Base-by-base conservation (phyloP, 139 green algal species). In the Haematococcus lacustris region DNA sequence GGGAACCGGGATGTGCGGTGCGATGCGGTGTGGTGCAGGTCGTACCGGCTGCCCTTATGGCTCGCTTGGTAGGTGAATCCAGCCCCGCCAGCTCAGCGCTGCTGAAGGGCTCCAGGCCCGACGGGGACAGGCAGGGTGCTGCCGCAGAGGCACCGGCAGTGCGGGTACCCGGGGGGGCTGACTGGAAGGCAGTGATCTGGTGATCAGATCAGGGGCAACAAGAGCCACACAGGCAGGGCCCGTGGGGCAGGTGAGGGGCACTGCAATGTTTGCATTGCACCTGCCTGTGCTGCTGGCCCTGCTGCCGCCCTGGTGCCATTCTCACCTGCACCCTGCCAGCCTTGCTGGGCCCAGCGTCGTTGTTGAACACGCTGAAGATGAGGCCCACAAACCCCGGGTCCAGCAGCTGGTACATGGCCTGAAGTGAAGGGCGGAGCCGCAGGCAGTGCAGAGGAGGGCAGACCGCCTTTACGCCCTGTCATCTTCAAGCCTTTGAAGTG, bases 301-400 rank as follows among this genome's bases (percentile, higher is more conserved):
- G 67, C 30, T 63, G 43, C 47, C 40, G 41, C 43, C 5, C 3
- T 6, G 5, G 30, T 3, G 43, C 38, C 43, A 30, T 23, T 33
- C 71, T 17, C 47, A 71, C 71, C 71, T 62, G 57, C n/a, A 69
- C 40, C n/a, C 39, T 38, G 38, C 71, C 59, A 40, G 60, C 59
- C 59, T 66, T 69, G 71, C 38, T 69, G 25, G 17, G 39, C 13
- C 38, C 38, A 2, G 50, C 5, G 35, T 84, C 83, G 1, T 37
- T 61, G 80, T 93, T 93, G 78, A 96, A 96, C n/a, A 78, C 76
- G 0, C 83, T 91, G 37, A 92, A 85, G 72, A 96, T 96, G 50
- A 96, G 76, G 17, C 90, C 90, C 5, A 96, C 73, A 67, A 96
- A 96, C 38, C 83, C 80, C 0, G 73, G 57, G 47, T 94, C 89